Evolutionary conservation across 2,329 filamentous ascomycete species (phyloP).

Genomic region (Raffaelea ambrosiae): DNA sequence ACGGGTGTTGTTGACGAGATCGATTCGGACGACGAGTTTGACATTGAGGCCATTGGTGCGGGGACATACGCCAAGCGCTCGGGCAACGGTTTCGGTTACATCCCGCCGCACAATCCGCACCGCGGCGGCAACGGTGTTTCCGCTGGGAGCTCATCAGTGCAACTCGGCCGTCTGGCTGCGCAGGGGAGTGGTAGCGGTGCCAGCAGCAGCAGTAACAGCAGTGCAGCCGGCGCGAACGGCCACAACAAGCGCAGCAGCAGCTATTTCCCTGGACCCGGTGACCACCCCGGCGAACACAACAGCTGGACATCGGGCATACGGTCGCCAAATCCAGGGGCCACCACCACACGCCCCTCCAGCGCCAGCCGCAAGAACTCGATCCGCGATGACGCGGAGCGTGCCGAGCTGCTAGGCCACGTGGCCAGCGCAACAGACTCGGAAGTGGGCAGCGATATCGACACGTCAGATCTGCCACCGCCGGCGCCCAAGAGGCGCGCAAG

Average conservation of each 20-base stretch:
- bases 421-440: slow-evolving; percentile 46
- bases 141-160: slow-evolving; percentile 36
- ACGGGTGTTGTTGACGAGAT: slow-evolving; percentile 96
- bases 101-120: slow-evolving; percentile 63
- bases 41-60: slow-evolving; percentile 70
- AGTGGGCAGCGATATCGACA: slow-evolving; percentile 56
- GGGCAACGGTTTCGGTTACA: slow-evolving; percentile 69
- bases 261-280: background rate
- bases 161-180: slow-evolving; percentile 9
- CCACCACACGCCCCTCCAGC: slow-evolving; percentile 33
- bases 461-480: slow-evolving; percentile 56
- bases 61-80: slow-evolving; percentile 75
- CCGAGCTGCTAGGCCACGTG: slow-evolving; percentile 44
- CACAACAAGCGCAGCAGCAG: slow-evolving; percentile 11
- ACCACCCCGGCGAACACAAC: slow-evolving; percentile 16
- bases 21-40: slow-evolving; percentile 96
- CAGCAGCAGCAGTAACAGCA: slow-evolving; percentile 14
- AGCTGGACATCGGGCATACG: slow-evolving; percentile 47
- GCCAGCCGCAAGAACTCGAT: slow-evolving; percentile 43
- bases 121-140: slow-evolving; percentile 28
- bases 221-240: slow-evolving; percentile 12
- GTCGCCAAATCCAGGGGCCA: slow-evolving; percentile 22
- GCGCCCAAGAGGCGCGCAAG: slow-evolving; percentile 23
- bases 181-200: slow-evolving; percentile 12
- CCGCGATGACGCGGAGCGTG: slow-evolving; percentile 30